These are phyloP conservation scores for Torrubiellomyces zombiae DNA, from an alignment of 2,329 filamentous ascomycete genomes.

Conservation along the genomic window DNA sequence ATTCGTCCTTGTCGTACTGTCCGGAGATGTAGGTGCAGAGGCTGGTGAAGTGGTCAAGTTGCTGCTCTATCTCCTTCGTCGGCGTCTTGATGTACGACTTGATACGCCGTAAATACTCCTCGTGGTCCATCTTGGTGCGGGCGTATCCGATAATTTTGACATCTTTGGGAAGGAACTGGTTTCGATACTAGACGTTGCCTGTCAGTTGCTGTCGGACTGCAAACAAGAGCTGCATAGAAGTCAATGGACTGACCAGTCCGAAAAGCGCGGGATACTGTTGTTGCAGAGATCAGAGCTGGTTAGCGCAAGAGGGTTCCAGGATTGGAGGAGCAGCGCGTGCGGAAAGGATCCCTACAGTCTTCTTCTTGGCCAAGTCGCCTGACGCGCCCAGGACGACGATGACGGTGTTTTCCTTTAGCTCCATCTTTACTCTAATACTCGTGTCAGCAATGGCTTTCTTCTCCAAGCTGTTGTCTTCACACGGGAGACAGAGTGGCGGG, in stretches of 20 bases:
- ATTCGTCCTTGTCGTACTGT: conserved; percentile 94
- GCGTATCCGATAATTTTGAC: conserved; percentile 98
- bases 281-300: conserved; percentile 6
- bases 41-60: conserved; percentile 75
- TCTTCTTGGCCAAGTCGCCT: conserved; percentile 98
- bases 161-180: conserved; percentile 95
- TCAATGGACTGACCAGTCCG: conserved; percentile 59
- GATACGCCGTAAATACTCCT: conserved; percentile 85
- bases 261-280: conserved; percentile 86
- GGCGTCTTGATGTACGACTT: conserved; percentile 98
- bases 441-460: conserved; percentile 4
- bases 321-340: conserved; percentile 5
- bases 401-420: conserved; percentile 96
- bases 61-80: conserved; percentile 91
- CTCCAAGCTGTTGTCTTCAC: background rate
- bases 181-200: conserved; percentile 74
- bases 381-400: conserved; percentile 95
- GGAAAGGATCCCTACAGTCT: conserved; percentile 52
- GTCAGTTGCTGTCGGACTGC: background rate
- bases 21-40: conserved; percentile 91
- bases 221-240: background rate
- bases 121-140: conserved; percentile 96
- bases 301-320: conserved; percentile 8
- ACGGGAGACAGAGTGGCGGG: too few relatives aligned
- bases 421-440: conserved; percentile 29